A percentile compares a stretch with the other conserved stretches of the same genome.
Conservation (phyloP, 352 stramenopile genomes). For the Globisporangium echinulatum region DNA sequence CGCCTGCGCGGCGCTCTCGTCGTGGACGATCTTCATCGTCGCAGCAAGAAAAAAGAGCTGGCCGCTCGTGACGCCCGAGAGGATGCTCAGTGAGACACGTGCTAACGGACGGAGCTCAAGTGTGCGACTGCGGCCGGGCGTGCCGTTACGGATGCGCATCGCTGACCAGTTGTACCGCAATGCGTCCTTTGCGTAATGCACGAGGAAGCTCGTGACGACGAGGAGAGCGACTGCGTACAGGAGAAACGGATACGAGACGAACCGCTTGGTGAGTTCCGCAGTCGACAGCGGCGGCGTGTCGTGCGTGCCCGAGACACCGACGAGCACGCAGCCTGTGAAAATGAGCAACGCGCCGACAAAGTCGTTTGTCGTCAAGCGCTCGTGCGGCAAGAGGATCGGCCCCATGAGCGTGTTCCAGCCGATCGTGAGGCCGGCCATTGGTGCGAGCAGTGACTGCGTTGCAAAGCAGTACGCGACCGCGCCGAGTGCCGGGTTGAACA, state of each 20-base stretch:
- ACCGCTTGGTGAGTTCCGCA: slow-evolving; percentile 42
- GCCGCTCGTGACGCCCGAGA: slow-evolving; percentile 65
- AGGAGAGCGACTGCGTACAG: slow-evolving; percentile 44
- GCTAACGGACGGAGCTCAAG: slow-evolving; percentile 29
- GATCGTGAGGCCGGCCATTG: slow-evolving; percentile 77
- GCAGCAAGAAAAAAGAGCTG: slow-evolving; percentile 77
- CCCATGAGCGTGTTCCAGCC: slow-evolving; percentile 80
- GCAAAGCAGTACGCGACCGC: slow-evolving; percentile 71
- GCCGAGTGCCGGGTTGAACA: slow-evolving; percentile 63
- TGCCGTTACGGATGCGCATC: slow-evolving; percentile 7
- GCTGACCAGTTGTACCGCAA: slow-evolving; percentile 35
- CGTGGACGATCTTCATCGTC: slow-evolving; percentile 55
- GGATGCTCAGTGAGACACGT: slow-evolving; percentile 50
- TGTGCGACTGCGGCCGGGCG: slow-evolving; percentile 19
- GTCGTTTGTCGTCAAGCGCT: slow-evolving; percentile 66
- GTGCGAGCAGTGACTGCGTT: slow-evolving; percentile 72
- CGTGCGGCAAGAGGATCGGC: slow-evolving; percentile 58
- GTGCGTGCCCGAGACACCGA: slow-evolving; percentile 65
- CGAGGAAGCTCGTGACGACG: slow-evolving; percentile 37
- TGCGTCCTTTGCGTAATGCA: slow-evolving; percentile 45
- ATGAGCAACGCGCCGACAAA: slow-evolving; percentile 71
- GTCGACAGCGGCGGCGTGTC: slow-evolving; percentile 51
- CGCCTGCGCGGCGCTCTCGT: slow-evolving; percentile 35
- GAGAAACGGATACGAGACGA: slow-evolving; percentile 57
- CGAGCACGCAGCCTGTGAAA: slow-evolving; percentile 70